Evolutionary conservation across 148 eudicot species (phyloP).

Genomic region (Heliamphora exappendiculata): DNA sequence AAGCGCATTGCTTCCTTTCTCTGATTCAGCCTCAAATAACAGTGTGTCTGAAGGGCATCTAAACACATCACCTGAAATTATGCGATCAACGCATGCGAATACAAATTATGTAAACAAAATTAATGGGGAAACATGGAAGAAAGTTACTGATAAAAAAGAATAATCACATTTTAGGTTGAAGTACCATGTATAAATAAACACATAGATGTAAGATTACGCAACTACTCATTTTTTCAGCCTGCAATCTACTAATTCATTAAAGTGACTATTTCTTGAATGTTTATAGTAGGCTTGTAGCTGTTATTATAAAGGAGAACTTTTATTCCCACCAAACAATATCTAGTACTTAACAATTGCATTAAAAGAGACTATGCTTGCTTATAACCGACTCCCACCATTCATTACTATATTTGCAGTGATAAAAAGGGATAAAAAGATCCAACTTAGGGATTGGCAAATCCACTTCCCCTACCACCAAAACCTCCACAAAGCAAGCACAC

Average conservation of each 20-base stretch:
- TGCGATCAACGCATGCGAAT: neutral
- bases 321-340: neutral
- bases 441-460: neutral
- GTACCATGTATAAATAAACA: neutral
- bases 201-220: neutral
- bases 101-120: neutral
- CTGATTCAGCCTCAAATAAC: slow-evolving; percentile 77
- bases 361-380: too few relatives aligned
- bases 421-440: neutral
- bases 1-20: slow-evolving; percentile 92
- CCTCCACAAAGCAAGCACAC: too few relatives aligned
- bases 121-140: neutral
- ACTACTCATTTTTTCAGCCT: neutral
- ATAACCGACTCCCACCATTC: too few relatives aligned
- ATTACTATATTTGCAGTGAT: too few relatives aligned
- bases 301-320: neutral
- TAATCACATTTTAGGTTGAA: slow-evolving; percentile 3
- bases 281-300: too few relatives aligned
- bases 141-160: neutral
- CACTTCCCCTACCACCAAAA: neutral
- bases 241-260: neutral
- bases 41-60: slow-evolving; percentile 62
- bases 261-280: neutral
- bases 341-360: too few relatives aligned
- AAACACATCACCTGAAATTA: slow-evolving; percentile 62